A percentile compares a stretch with the other conserved stretches of the same genome.
Evolutionary conservation across 2,329 filamentous ascomycete species (phyloP).

Genomic region (Sclerotinia borealis): DNA sequence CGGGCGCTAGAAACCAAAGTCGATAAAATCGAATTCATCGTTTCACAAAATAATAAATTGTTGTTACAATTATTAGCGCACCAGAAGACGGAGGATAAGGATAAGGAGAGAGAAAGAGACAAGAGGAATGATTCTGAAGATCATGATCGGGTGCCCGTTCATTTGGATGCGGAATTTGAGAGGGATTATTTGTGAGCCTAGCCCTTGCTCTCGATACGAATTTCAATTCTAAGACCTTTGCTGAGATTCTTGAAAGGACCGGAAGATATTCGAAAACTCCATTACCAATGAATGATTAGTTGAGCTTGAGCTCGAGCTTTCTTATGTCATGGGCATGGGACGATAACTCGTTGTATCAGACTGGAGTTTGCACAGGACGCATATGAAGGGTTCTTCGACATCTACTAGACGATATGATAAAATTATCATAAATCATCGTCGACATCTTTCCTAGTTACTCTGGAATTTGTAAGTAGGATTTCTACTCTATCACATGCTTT

Average conservation of each 20-base stretch:
- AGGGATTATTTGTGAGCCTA: slow-evolving; percentile 32
- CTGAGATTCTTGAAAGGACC: slow-evolving; percentile 25
- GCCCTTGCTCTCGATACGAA: slow-evolving; percentile 12
- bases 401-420: neutral
- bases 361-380: neutral
- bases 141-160: slow-evolving; percentile 31
- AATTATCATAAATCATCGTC: neutral
- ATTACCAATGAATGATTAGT: slow-evolving; percentile 22
- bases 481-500: neutral
- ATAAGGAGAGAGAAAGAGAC: slow-evolving; percentile 24
- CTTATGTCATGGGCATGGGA: neutral
- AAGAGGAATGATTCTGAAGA: slow-evolving; percentile 17
- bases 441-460: neutral
- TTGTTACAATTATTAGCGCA: slow-evolving; percentile 28
- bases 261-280: slow-evolving; percentile 30
- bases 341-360: neutral
- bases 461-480: neutral
- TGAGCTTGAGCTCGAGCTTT: neutral
- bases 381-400: neutral
- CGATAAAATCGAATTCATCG: slow-evolving; percentile 30
- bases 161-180: slow-evolving; percentile 33
- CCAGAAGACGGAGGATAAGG: slow-evolving; percentile 17
- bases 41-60: slow-evolving; percentile 32
- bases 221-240: slow-evolving; percentile 12
- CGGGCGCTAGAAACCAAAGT: slow-evolving; percentile 30